Base-by-base conservation (phyloP, 805 yeast genomes). In the Candida krabiensis region DNA sequence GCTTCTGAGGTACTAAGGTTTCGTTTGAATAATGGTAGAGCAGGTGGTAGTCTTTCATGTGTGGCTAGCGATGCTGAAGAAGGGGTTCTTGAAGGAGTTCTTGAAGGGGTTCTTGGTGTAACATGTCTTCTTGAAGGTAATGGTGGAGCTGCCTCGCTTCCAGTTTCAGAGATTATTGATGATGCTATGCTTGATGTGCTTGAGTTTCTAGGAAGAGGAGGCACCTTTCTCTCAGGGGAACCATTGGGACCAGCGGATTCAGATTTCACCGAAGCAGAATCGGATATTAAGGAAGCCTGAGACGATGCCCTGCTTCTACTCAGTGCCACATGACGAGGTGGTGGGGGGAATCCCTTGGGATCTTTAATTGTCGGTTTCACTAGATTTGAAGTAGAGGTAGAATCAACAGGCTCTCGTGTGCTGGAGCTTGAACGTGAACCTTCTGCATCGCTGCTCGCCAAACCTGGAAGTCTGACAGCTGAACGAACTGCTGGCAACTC, bases 271-370 rank as follows among this genome's bases (percentile, higher is more conserved):
- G 25, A 14, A 23, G 16, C 12, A n/a, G 14, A 18, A 23, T 22
- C 13, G n/a, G 36, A 15, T 16, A 16, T 28, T 12, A 33, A 4
- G 16, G 27, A 16, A 11, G 19, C 37, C 14, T 33, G 22, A 1
- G 29, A 33, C 7, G 18, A 9, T 13, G 18, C 11, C 13, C 29
- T 33, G 16, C 29, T 30, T 36, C 37, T 36, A 9, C 36, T 33
- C 22, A 49, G 28, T 11, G 46, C 33, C 12, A 34, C 28, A 25
- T 49, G 52, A 19, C 46, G 42, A 30, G 46, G 59, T 36, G 51
- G 54, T 5, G 54, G 54, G 2, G 47, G 51, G 19, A 46, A 43
- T 26, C 38, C 34, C 15, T 36, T 29, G 40, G 37, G 15, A 33
- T 41, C 21, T 18, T n/a, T n/a, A n/a, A n/a, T n/a, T n/a, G n/a